Base-by-base conservation (phyloP, 148 eudicot species). In the Rhododendron henanense region DNA sequence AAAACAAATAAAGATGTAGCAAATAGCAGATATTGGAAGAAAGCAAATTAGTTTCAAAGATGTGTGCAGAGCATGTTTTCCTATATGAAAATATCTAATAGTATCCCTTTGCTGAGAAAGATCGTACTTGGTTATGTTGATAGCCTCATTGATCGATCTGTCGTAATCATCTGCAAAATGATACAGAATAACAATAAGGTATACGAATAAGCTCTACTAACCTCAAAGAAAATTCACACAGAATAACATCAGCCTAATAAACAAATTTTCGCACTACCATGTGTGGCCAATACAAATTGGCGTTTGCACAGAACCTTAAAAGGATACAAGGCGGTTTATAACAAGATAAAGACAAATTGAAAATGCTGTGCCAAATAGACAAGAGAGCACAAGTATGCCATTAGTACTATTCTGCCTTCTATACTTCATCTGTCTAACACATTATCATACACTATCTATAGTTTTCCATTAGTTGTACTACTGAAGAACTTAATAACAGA, bases 51-150 rank as follows among this genome's bases (percentile, higher is more conserved):
- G 59, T 69, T 83, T 48, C 23, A 33, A 83, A 28, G 39, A 83
- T 83, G 41, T 5, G 48, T 35, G 84, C 28, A 65, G 44, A 41
- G 75, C 75, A 65, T 83, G 18, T 65, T 31, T 31, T 77, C 41
- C 50, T 81, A 23, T 16, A 5, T 59, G 41, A 84, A 39, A 78
- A 78, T 78, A 48, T 50, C 41, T 55, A 67, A 71, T 74, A 57
- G 82, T 2, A 77, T 15, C 76, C 78, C 76, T 35, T 39, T 28
- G 69, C 59, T 15, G 65, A 57, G 78, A 71, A 78, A 73, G 82
- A 79, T 11, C 95, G 63, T 95, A 96, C 99, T 94, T 95, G 90
- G 96, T 96, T 82, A 88, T 88, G 90, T 94, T 94, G 90, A 96
- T 92, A 82, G 97, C 95, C 87, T 94, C 95, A 74, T 84, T 92